Conservation (phyloP, 192 early-diverging fungal species). For the Paraglomus occultum region DNA sequence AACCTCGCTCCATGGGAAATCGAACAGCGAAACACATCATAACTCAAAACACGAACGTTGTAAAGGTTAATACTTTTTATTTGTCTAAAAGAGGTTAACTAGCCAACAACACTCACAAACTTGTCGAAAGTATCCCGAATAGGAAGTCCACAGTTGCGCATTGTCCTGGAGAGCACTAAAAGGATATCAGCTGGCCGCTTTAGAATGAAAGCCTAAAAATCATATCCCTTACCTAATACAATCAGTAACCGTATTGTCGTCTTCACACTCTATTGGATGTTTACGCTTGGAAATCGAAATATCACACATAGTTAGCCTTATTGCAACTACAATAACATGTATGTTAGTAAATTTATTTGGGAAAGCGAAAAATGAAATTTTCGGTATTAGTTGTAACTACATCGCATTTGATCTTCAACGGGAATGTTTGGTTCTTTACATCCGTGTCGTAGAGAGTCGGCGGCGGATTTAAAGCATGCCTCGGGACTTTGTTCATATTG, state of each 20-base stretch:
- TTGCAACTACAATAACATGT: conserved; percentile 32
- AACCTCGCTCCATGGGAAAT: conserved; percentile 38
- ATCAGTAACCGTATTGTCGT: conserved; percentile 9
- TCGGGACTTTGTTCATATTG: conserved; percentile 34
- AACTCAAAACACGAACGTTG: neutral
- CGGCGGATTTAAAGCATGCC: conserved; percentile 40
- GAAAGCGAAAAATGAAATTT: neutral
- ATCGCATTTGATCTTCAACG: conserved; percentile 38
- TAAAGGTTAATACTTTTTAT: neutral
- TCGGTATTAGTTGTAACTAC: conserved; percentile 24
- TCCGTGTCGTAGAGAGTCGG: conserved; percentile 30
- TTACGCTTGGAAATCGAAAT: conserved; percentile 41
- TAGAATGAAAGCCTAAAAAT: neutral
- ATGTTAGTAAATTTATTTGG: conserved; percentile 7
- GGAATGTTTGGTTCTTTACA: conserved; percentile 38
- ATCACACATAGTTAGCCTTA: conserved; percentile 38
- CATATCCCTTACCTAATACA: conserved; percentile 33
- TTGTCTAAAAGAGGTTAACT: neutral
- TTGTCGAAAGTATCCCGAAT: conserved; percentile 44
- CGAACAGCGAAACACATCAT: conserved; percentile 39
- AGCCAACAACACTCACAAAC: conserved; percentile 32
- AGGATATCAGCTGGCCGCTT: neutral
- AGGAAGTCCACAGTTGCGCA: conserved; percentile 45
- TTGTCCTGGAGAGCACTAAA: conserved; percentile 33
- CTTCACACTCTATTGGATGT: conserved; percentile 35